Base-by-base conservation (phyloP, 1,139 yeast species). In the Suhomyces panamericanus region DNA sequence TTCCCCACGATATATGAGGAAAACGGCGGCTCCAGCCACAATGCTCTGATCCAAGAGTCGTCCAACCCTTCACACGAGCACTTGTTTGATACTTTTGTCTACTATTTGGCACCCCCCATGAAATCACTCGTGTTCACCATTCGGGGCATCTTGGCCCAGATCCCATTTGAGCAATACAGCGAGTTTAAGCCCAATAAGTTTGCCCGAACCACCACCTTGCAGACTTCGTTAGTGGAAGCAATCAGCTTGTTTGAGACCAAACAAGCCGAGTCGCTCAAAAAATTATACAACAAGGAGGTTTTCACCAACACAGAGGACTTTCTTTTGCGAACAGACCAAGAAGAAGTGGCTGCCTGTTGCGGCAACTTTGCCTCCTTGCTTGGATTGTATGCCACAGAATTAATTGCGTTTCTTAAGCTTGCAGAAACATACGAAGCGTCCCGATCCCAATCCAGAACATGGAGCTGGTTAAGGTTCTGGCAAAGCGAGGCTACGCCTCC, bases 281-380 rank as follows among this genome's bases (percentile, higher is more conserved):
- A 73, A 47, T 64, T 87, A 8, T 87, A 87, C 58, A 64, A 70
- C 7, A 88, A 83, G 53, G 78, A 76, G 3, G 66, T 80, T 6
- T 84, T 84, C 63, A 49, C 57, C 12, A 67, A 63, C 27, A 56
- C 72, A 0, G 72, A 69, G 35, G 58, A 63, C 39, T 57, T 69
- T 39, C 63, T 68, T n/a, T 70, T 73, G 39, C 74, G 77, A 48
- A 78, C 87, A 0, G 85, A 83, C 48, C 85, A 84, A 52, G 95
- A 87, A 60, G 93, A 85, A 52, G 85, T 86, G 5, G 87, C 93
- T 1, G 96, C 96, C 0, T 80, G 88, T 44, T 87, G 95, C 67
- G 95, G 93, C 2, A 86, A 87, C 57, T 87, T 87, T 58, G 76
- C 90, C 0, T 78, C 83, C 31, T 73, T 86, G 30, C 59, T 88